Evolutionary conservation across 345 rosid genomes (phyloP), one percentile per base, ranked within the genome.

Genomic region (Melaleuca quinquenervia): DNA sequence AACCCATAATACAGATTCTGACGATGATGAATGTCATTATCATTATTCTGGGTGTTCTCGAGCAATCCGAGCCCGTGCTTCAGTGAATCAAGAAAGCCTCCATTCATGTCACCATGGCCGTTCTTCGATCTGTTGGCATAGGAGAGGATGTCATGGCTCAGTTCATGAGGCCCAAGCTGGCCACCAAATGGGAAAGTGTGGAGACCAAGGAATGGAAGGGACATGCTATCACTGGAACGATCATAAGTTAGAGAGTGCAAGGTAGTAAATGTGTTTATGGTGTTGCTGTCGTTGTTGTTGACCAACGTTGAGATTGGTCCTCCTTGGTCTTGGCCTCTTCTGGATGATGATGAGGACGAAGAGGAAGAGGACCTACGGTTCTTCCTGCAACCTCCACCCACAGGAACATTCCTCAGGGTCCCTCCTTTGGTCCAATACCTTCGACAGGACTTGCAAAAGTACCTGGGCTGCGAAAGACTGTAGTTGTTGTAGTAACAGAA

Each of bases 371-470:
- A 88, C 92, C 99, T 94, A 87, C 95, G 96, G 93, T 94, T 97
- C 94, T 95, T 97, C 87, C 99, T 92, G 86, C 99, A 96, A 82
- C 97, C 98, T 75, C 99, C 99, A 32, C 99, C 99, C 7, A 97
- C 99, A 32, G 99, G 99, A 80, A 97, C 95, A 85, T 96, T 97
- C 85, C 99, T 92, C 6, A 97, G 92, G 24, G 99, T 96, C 26
- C 99, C 99, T 14, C 99, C 99, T 88, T 96, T 96, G 52, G 99
- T 97, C 99, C 99, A 97, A 58, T 97, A 97, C 92, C 99, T 94
- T 89, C 96, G 90, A 87, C 99, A 97, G 84, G 98, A 93, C 95
- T 97, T 97, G 90, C 99, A 97, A 53, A 95, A 94, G 92, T 94
- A 97, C 87, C 99, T 93, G 26, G 99, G 99, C 56, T 97, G 99